Conservation (phyloP, 495 filamentous ascomycete species). For the Cenococcum geophilum region DNA sequence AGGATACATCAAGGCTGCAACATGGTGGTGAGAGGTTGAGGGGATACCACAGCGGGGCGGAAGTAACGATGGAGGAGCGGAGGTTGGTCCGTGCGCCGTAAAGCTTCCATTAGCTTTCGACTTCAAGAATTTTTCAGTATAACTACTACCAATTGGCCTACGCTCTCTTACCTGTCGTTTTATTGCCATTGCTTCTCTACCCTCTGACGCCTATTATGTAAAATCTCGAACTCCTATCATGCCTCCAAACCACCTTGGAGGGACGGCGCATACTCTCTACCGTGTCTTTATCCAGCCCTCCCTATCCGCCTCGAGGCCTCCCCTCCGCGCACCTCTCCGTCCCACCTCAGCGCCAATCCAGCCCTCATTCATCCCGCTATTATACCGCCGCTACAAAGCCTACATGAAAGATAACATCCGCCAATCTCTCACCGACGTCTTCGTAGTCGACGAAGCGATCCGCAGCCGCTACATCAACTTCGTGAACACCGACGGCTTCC, state of each 20-base stretch:
- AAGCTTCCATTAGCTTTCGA: conserved; percentile 1
- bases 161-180: conserved; percentile 4
- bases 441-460: conserved; percentile 31
- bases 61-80: not conserved
- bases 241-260: conserved; percentile 15
- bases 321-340: not conserved
- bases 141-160: not conserved
- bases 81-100: not conserved
- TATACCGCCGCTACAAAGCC: conserved; percentile 8
- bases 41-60: not conserved
- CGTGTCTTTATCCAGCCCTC: conserved; percentile 34
- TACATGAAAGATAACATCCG: conserved; percentile 17
- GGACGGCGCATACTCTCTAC: conserved; percentile 32
- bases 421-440: conserved; percentile 22
- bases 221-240: conserved; percentile 4
- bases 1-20: not conserved
- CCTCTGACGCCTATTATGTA: not conserved
- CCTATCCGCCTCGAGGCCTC: not conserved
- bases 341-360: not conserved
- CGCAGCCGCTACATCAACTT: conserved; percentile 42
- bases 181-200: not conserved
- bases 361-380: conserved; percentile 10
- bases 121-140: not conserved
- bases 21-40: not conserved
- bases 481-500: conserved; percentile 49